These are phyloP conservation scores for Aspergillus japonicus DNA, from an alignment of 2,329 filamentous ascomycete genomes.

Conservation along the genomic window DNA sequence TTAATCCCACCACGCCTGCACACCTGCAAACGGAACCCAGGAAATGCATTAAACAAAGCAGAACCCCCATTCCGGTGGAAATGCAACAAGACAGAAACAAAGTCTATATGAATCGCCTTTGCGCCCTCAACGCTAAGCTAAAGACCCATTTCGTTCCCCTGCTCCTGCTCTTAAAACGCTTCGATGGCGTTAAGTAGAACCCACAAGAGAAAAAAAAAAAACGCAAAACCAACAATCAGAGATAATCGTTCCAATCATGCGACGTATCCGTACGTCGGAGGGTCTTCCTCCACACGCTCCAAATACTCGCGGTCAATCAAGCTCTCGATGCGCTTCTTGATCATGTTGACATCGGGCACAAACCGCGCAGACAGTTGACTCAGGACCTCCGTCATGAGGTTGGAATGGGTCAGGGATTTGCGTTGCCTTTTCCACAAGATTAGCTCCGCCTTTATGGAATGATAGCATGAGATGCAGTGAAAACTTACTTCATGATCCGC, in stretches of 20 bases:
- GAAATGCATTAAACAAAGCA: no score
- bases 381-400: constrained; percentile 53
- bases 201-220: neutral
- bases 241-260: constrained; percentile 28
- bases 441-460: neutral
- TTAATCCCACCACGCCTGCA: no score
- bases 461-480: neutral
- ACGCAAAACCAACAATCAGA: neutral
- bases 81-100: neutral
- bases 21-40: no score
- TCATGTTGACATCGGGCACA: constrained; percentile 52
- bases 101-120: constrained; percentile 9
- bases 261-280: constrained; percentile 47
- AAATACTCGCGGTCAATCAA: constrained; percentile 56
- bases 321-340: constrained; percentile 54
- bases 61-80: neutral
- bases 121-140: constrained; percentile 28
- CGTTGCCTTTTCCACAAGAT: constrained; percentile 42
- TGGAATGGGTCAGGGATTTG: constrained; percentile 48
- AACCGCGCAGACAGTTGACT: constrained; percentile 50
- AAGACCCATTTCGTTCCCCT: constrained; percentile 6
- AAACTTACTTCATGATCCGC: constrained; percentile 53
- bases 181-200: neutral
- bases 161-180: neutral
- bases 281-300: constrained; percentile 45